Percentiles rank a stretch among this genome's conserved stretches.
Evolutionary conservation across 2,329 filamentous ascomycete species (phyloP).

Genomic region (Cercospora brassicicola): DNA sequence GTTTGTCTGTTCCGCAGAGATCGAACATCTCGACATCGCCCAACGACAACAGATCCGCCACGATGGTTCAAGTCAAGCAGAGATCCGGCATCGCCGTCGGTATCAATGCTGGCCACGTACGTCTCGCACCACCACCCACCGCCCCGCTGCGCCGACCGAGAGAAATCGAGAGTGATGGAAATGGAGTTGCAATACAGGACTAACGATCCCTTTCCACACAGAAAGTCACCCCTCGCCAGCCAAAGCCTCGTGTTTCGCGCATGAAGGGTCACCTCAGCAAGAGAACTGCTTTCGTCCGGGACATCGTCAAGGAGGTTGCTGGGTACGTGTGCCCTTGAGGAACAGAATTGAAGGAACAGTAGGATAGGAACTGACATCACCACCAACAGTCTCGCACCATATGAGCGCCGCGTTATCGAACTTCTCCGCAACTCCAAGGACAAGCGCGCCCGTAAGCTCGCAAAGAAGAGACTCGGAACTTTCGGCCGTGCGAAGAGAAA

Average conservation of each 20-base stretch:
- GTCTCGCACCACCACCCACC: constrained; percentile 40
- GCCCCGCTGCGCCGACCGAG: constrained; percentile 7
- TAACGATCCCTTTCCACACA: constrained; percentile 33
- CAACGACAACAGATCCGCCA: constrained; percentile 36
- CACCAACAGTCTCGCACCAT: constrained; percentile 44
- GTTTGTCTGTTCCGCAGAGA: constrained; percentile 18
- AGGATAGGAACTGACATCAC: constrained; percentile 21
- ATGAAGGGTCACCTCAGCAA: constrained; percentile 97
- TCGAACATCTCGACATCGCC: constrained; percentile 27
- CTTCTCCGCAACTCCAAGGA: constrained; percentile 98
- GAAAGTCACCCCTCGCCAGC: constrained; percentile 55
- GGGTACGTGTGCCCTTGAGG: constrained; percentile 60
- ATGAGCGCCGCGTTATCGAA: constrained; percentile 99
- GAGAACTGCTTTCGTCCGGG: constrained; percentile 93
- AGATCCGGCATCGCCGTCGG: constrained; percentile 59
- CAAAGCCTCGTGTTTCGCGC: constrained; percentile 56
- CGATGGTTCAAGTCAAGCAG: constrained; percentile 57
- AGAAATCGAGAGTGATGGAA: constrained; percentile 12
- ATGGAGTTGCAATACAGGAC: constrained; percentile 14
- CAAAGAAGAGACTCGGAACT: constrained; percentile 99
- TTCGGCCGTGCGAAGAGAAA: constrained; percentile 99
- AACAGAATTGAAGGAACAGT: neutral
- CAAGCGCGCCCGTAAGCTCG: constrained; percentile 98
- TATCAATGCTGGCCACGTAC: constrained; percentile 67
- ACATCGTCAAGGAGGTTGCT: constrained; percentile 97